phyloP scores from a whole-genome alignment of 192 early-diverging fungal species.

The Coemansia sp. region DNA sequence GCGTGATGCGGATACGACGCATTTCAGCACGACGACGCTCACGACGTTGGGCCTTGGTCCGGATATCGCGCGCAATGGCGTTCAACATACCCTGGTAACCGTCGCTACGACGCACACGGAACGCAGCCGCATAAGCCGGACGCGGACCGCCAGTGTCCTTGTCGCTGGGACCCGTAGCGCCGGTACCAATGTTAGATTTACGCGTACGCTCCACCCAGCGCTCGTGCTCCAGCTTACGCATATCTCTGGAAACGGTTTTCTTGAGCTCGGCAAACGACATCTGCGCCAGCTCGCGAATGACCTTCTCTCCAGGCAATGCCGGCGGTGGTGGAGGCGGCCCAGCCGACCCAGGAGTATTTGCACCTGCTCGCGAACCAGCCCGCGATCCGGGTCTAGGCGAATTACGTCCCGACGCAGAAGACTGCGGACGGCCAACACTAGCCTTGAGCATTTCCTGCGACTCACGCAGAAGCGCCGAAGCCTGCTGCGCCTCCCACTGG shows the following conservation, averaged over 20 bases:
- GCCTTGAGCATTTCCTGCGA: constrained; percentile 37
- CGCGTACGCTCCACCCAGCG: constrained; percentile 63
- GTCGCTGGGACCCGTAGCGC: constrained; percentile 4
- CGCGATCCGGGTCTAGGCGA: constrained; percentile 26
- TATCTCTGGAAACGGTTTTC: constrained; percentile 73
- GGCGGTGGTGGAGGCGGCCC: constrained; percentile 36
- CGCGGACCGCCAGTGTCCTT: constrained; percentile 15
- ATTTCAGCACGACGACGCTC: constrained; percentile 74
- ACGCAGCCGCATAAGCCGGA: constrained; percentile 48
- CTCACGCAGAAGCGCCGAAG: constrained; percentile 42
- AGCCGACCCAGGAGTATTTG: constrained; percentile 4
- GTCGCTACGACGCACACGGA: constrained; percentile 61
- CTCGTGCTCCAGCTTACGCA: constrained; percentile 78
- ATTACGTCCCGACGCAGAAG: constrained; percentile 37
- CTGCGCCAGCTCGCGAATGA: constrained; percentile 57
- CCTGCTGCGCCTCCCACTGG: constrained; percentile 57
- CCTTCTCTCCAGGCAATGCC: constrained; percentile 51
- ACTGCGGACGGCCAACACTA: constrained; percentile 18
- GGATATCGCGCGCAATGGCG: constrained; percentile 88
- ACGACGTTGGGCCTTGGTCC: constrained; percentile 86
- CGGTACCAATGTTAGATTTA: constrained; percentile 58
- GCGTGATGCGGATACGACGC: constrained; percentile 70
- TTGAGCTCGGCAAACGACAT: constrained; percentile 81
- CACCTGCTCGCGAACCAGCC: not conserved
- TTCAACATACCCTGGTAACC: constrained; percentile 94